Evolutionary conservation across 768 basidiomycete genomes (phyloP).

Genomic region (Xanthoconium purpureum): DNA sequence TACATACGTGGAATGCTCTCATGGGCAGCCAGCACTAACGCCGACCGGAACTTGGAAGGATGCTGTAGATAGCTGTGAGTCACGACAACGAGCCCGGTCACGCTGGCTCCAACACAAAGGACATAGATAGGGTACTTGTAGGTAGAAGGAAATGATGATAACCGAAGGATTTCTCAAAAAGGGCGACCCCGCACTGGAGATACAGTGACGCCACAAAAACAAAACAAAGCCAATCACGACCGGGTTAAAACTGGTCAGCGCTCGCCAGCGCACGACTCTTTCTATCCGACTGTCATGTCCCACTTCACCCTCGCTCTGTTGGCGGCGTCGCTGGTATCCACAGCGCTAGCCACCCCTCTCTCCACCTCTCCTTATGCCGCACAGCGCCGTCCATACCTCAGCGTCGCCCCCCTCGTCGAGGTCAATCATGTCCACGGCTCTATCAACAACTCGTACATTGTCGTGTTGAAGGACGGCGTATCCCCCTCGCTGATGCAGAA

Average conservation of each 20-base stretch:
- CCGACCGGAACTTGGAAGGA: background rate
- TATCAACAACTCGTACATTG: constrained; percentile 91
- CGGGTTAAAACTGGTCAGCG: constrained; percentile 21
- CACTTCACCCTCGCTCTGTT: constrained; percentile 34
- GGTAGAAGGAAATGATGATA: no score
- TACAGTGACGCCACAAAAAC: constrained; percentile 19
- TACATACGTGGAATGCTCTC: background rate
- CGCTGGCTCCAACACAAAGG: background rate
- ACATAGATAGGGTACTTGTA: background rate
- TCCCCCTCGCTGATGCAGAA: constrained; percentile 57
- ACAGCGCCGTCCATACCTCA: constrained; percentile 42
- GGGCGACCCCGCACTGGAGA: background rate
- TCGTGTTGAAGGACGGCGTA: constrained; percentile 77
- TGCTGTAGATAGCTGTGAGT: background rate
- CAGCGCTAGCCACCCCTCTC: constrained; percentile 40
- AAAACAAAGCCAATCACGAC: constrained; percentile 29
- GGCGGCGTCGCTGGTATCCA: constrained; percentile 38
- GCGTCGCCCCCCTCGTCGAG: constrained; percentile 59
- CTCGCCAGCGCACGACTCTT: constrained; percentile 3
- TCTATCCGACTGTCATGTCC: constrained; percentile 32
- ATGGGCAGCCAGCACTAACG: background rate
- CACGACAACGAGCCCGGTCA: background rate
- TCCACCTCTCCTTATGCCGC: constrained; percentile 39
- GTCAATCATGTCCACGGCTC: constrained; percentile 64
- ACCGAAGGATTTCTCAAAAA: background rate